These are phyloP conservation scores for Euryodendron excelsum DNA, from an alignment of 148 eudicot genomes.

Conservation along the genomic window DNA sequence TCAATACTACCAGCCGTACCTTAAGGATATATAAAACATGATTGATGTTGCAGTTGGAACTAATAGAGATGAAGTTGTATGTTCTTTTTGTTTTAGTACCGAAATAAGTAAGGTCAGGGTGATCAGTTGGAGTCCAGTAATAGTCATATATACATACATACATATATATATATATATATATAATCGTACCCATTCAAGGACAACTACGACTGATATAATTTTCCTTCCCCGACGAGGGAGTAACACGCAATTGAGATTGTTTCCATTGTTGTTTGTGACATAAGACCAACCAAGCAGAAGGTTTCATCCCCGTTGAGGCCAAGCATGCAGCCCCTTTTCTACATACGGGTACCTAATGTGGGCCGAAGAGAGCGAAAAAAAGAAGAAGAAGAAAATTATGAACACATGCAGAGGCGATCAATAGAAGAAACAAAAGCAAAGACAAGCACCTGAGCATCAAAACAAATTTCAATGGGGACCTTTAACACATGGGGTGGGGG, in stretches of 20 bases:
- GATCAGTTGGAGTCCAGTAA: background rate
- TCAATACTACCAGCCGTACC: too few relatives aligned
- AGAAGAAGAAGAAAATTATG: background rate
- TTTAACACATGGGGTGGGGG: slow-evolving; percentile 14
- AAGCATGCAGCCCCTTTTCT: background rate
- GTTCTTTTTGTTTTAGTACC: background rate
- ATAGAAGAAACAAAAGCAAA: background rate
- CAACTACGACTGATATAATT: background rate
- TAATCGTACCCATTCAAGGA: background rate
- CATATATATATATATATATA: too few relatives aligned
- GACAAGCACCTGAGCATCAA: background rate
- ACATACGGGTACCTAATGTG: too few relatives aligned
- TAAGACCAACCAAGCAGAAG: background rate
- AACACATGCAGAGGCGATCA: background rate
- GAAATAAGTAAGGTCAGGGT: background rate
- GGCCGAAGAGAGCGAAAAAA: background rate
- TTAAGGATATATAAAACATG: background rate
- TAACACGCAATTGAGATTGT: slow-evolving; percentile 11
- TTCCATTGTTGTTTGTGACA: background rate
- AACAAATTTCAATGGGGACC: slow-evolving; percentile 15
- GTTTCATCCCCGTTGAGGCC: background rate
- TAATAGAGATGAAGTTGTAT: background rate
- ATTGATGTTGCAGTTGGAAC: background rate
- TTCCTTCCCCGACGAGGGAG: slow-evolving; percentile 10
- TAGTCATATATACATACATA: background rate